Base-by-base conservation (phyloP, 305 asterid species). In the Coffea humblotiana region DNA sequence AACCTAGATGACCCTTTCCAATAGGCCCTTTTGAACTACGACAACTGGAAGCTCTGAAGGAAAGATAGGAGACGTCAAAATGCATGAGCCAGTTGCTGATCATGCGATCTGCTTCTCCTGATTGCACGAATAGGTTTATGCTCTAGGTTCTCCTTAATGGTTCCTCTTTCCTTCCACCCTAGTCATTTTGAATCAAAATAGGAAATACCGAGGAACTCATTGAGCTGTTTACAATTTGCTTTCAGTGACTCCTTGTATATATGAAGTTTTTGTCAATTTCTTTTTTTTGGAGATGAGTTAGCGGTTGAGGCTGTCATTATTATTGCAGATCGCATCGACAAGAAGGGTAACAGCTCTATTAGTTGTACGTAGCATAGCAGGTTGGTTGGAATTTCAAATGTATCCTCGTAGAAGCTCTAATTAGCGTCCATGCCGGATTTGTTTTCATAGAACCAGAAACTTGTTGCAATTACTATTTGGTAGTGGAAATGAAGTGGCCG, bases 1-100 rank as follows among this genome's bases (percentile, higher is more conserved):
- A 93, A 82, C 79, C 78, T 37, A 87, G 96, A 78, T 89, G 81
- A 86, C 78, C 69, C 58, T 43, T 81, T 40, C 23, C 80, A 21
- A 54, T 40, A 52, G 52, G 51, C 13, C 4, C 23, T n/a, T 6
- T 12, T 3, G 10, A 29, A 71, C 19, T n/a, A 4, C 29, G 60
- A 9, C 68, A 56, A 9, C 16, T 47, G 4, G n/a, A 40, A 58
- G 47, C 45, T 67, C 37, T 18, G 37, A 45, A n/a, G 23, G 52
- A 69, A 69, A 69, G 52, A 69, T 40, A 60, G 43, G 58, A 40
- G 40, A 58, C n/a, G 15, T 1, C 35, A 19, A 35, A 43, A 51
- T 75, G 23, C n/a, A 32, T 15, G 72, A 76, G n/a, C 61, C 61
- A 63, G 29, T 43, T 77, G 45, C 58, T 77, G 72, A 65, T 29